Conservation (phyloP, 768 basidiomycete genomes). For the Fomitopsis serialis region DNA sequence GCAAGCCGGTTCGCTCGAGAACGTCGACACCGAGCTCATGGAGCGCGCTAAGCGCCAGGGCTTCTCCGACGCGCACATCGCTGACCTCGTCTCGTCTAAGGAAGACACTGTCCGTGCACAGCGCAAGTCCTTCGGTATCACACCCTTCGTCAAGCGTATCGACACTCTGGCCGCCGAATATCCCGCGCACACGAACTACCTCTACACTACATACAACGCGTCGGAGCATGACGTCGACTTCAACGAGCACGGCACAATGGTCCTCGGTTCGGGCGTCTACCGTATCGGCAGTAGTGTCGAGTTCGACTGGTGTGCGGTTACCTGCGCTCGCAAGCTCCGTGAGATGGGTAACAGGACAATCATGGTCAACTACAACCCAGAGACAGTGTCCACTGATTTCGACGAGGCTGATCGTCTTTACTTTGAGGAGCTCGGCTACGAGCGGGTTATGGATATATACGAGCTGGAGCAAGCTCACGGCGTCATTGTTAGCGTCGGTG, state of each 20-base stretch:
- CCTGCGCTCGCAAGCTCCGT: constrained; percentile 88
- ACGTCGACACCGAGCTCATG: constrained; percentile 74
- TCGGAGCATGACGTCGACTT: constrained; percentile 94
- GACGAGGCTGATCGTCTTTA: constrained; percentile 99
- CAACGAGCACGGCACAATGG: constrained; percentile 98
- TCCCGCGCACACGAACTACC: constrained; percentile 98
- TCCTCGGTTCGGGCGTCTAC: constrained; percentile 96
- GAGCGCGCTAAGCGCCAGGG: constrained; percentile 88
- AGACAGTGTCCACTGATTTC: constrained; percentile 98
- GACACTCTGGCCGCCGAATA: constrained; percentile 98
- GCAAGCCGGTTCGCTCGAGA: constrained; percentile 60
- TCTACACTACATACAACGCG: constrained; percentile 99
- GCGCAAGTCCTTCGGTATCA: constrained; percentile 84
- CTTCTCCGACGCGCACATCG: constrained; percentile 91
- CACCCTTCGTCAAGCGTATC: constrained; percentile 98
- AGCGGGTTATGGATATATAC: constrained; percentile 99
- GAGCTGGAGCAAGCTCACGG: constrained; percentile 91
- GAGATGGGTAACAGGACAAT: constrained; percentile 92
- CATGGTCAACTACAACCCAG: constrained; percentile 99
- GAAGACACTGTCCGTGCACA: constrained; percentile 79
- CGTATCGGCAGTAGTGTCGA: constrained; percentile 98
- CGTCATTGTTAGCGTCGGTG: constrained; percentile 95
- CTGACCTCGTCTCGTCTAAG: constrained; percentile 65
- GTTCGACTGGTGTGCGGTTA: constrained; percentile 99
- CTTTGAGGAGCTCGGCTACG: constrained; percentile 97